Conservation (phyloP, 345 rosid genomes). For the Eucalyptus pumila region DNA sequence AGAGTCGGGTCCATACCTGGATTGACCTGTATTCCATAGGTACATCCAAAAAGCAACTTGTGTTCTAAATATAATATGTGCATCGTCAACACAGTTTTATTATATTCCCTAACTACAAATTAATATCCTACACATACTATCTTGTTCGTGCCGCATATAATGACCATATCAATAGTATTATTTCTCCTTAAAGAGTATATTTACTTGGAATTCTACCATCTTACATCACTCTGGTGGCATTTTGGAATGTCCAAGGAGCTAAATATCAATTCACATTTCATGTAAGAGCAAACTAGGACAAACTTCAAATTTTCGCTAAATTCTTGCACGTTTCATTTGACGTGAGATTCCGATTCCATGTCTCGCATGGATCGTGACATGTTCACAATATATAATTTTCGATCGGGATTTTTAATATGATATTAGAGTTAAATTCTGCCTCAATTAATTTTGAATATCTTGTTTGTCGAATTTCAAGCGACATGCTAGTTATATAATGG, state of each 20-base stretch:
- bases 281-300: not conserved
- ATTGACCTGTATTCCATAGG: not conserved
- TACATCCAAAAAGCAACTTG: not conserved
- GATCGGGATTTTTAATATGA: accelerated
- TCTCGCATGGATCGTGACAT: not conserved
- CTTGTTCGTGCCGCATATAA: not conserved
- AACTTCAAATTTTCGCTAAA: accelerated
- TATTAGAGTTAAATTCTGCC: accelerated
- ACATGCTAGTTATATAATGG: accelerated
- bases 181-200: not conserved
- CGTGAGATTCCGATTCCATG: not conserved
- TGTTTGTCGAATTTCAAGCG: too few species aligned
- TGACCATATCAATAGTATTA: not conserved
- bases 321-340: not conserved
- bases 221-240: not conserved
- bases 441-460: not conserved
- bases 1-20: not conserved
- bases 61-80: not conserved
- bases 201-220: not conserved
- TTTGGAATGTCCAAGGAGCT: not conserved
- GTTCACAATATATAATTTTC: not conserved
- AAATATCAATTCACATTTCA: not conserved
- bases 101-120: not conserved
- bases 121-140: not conserved
- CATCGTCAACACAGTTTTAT: not conserved